phyloP scores from a whole-genome alignment of 345 rosid species.

The Mercurialis annua region DNA sequence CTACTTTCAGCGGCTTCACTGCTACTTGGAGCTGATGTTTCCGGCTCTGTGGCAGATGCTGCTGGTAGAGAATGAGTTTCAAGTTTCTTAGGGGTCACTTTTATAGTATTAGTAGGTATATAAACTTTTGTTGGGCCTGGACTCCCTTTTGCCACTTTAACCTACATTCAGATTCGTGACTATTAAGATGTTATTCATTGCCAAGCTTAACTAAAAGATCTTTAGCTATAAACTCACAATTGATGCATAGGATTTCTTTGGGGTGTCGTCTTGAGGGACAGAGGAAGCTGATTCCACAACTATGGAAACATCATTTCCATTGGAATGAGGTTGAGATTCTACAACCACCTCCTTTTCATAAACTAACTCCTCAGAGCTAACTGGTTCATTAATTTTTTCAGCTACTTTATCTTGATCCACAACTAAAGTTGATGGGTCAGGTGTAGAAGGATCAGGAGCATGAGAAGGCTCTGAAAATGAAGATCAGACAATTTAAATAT shows the following conservation, averaged over 20 bases:
- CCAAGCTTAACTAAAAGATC: not conserved
- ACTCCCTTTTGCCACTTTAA: constrained; percentile 20
- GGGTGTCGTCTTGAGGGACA: constrained; percentile 15
- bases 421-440: constrained; percentile 5
- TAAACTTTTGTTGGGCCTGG: constrained; percentile 20
- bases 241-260: constrained; percentile 34
- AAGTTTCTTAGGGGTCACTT: constrained; percentile 17
- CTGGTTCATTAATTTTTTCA: constrained; percentile 11
- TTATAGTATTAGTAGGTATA: constrained; percentile 10
- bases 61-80: constrained; percentile 10
- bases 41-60: constrained; percentile 18
- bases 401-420: constrained; percentile 14
- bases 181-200: not conserved
- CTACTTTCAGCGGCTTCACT: constrained; percentile 19
- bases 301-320: constrained; percentile 11
- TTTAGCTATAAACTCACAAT: constrained; percentile 23
- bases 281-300: constrained; percentile 20
- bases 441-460: constrained; percentile 13
- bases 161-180: constrained; percentile 14
- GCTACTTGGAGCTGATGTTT: constrained; percentile 17
- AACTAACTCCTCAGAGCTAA: constrained; percentile 8
- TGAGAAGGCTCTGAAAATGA: constrained; percentile 14
- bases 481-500: not conserved
- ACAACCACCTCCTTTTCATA: constrained; percentile 16
- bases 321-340: constrained; percentile 17